Percentiles rank a stretch among this genome's conserved stretches.
Evolutionary conservation across 805 yeast species (phyloP).

Genomic region (Starmerella cellae): DNA sequence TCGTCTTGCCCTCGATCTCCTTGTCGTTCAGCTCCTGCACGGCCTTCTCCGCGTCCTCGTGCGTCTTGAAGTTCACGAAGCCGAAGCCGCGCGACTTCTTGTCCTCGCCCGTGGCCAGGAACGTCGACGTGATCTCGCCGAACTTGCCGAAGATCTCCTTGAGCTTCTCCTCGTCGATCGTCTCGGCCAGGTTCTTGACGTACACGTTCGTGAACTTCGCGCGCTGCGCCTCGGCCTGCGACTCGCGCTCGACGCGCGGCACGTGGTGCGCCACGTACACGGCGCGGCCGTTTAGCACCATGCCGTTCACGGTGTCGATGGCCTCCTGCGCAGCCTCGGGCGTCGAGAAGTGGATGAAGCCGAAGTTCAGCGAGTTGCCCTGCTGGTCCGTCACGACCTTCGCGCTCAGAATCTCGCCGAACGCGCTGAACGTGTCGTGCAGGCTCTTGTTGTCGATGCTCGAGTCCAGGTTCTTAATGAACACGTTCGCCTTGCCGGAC

Average conservation of each 20-base stretch:
- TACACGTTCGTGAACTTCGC: conserved; percentile 92
- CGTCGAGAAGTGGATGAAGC: conserved; percentile 92
- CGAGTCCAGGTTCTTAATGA: conserved; percentile 96
- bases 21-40: conserved; percentile 81
- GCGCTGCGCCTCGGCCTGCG: conserved; percentile 78
- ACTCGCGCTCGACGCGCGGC: conserved; percentile 84
- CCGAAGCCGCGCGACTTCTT: conserved; percentile 94
- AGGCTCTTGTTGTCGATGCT: conserved; percentile 97
- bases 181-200: conserved; percentile 75
- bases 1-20: conserved; percentile 65
- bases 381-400: conserved; percentile 90
- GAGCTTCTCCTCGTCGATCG: conserved; percentile 42
- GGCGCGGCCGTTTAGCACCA: conserved; percentile 91
- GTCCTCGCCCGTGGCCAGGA: conserved; percentile 62
- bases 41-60: conserved; percentile 79
- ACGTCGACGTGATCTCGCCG: conserved; percentile 76
- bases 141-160: conserved; percentile 52
- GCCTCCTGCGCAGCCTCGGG: conserved; percentile 89
- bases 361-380: conserved; percentile 90
- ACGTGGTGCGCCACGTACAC: conserved; percentile 92
- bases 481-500: conserved; percentile 91
- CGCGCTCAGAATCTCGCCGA: conserved; percentile 90
- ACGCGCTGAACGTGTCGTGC: conserved; percentile 94
- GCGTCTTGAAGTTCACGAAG: conserved; percentile 80
- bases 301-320: conserved; percentile 94